These are phyloP conservation scores for Xylariomycetidae sp. DNA, from an alignment of 2,329 filamentous ascomycete species.

Conservation along the genomic window DNA sequence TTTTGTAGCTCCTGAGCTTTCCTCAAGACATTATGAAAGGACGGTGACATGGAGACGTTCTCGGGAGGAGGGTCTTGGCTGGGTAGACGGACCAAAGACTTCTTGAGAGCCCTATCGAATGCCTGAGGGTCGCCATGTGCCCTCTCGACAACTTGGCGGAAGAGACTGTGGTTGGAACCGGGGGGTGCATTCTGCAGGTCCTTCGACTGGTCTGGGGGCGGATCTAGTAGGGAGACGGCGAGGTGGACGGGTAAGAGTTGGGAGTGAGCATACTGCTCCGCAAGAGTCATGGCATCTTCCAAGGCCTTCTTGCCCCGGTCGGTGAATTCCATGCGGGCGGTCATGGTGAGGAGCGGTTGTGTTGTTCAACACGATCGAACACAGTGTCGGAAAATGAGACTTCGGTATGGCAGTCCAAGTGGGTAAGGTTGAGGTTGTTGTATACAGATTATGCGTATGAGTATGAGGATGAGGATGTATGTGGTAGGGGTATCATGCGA, in stretches of 20 bases:
- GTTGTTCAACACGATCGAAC: too few relatives aligned
- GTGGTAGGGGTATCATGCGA: too few relatives aligned
- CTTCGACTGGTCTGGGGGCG: conserved; percentile 70
- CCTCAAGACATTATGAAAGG: conserved; percentile 76
- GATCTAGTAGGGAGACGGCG: conserved; percentile 75
- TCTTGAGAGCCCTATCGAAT: conserved; percentile 87
- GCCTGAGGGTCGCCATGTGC: conserved; percentile 89
- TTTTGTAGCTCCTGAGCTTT: conserved; percentile 87
- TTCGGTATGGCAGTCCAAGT: too few relatives aligned
- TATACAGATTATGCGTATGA: too few relatives aligned
- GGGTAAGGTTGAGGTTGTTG: too few relatives aligned
- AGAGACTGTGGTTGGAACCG: conserved; percentile 65
- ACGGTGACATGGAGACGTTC: conserved; percentile 74
- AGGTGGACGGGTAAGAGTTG: conserved; percentile 89
- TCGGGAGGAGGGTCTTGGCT: conserved; percentile 95
- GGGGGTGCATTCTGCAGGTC: conserved; percentile 76
- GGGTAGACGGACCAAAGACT: conserved; percentile 81
- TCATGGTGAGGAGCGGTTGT: conserved; percentile 48
- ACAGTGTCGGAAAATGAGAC: too few relatives aligned
- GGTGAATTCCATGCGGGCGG: conserved; percentile 83
- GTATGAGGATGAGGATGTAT: too few relatives aligned
- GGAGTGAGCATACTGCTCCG: conserved; percentile 84
- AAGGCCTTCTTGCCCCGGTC: conserved; percentile 88
- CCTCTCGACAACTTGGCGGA: conserved; percentile 89
- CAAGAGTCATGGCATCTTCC: conserved; percentile 80